Conservation (phyloP, 805 yeast genomes). For the Saccharomycopsis sp. region DNA sequence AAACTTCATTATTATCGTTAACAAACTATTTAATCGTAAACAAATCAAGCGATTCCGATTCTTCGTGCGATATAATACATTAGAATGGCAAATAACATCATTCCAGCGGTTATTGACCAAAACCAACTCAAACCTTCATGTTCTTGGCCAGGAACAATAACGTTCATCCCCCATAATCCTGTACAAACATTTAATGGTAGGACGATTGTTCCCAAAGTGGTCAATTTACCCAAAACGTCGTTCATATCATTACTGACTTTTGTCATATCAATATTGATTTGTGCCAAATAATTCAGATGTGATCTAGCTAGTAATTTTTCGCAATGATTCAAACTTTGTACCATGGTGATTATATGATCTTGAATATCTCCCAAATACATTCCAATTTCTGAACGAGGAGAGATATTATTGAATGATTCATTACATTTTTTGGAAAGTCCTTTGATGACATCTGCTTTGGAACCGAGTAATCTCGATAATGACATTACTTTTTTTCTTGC, state of each 20-base stretch:
- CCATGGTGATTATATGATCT: conserved; percentile 97
- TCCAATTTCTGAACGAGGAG: conserved; percentile 63
- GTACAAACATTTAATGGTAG: conserved; percentile 92
- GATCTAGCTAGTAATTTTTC: conserved; percentile 88
- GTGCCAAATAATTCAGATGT: conserved; percentile 93
- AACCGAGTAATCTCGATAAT: conserved; percentile 68
- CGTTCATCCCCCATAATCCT: conserved; percentile 99
- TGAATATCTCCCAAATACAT: conserved; percentile 96
- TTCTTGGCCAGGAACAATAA: conserved; percentile 87
- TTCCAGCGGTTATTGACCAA: conserved; percentile 35
- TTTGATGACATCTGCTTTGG: conserved; percentile 92
- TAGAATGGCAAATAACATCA: conserved; percentile 36
- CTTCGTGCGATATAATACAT: conserved; percentile 26
- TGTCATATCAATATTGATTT: conserved; percentile 95
- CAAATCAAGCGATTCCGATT: conserved; percentile 13
- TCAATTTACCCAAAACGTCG: conserved; percentile 88
- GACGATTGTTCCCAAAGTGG: conserved; percentile 93
- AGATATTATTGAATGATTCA: conserved; percentile 28
- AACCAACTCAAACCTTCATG: conserved; percentile 54
- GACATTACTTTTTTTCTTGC: conserved; percentile 93
- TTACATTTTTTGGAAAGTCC: conserved; percentile 88
- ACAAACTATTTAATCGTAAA: background rate
- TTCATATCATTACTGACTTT: conserved; percentile 94
- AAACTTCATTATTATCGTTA: no score
- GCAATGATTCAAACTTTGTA: conserved; percentile 85